Evolutionary conservation across 2,329 filamentous ascomycete genomes (phyloP), one percentile per base, ranked within the genome.

Genomic region (Colletotrichum lindemuthianum): DNA sequence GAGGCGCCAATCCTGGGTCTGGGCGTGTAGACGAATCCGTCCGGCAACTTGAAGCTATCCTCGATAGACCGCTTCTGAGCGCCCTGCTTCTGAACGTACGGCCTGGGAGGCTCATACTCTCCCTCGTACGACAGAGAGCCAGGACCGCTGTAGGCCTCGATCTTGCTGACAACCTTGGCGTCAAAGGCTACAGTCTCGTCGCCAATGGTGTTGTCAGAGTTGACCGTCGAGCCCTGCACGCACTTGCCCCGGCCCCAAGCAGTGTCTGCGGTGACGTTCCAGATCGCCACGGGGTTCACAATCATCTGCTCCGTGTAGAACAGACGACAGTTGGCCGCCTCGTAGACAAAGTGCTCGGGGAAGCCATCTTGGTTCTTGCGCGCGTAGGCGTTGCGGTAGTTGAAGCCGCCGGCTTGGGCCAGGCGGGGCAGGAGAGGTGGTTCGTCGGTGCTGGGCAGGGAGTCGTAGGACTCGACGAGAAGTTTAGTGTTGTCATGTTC

Each of bases 261-360:
- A 2, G 77, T 72, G 6, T 73, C 72, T 2, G 74, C 75, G 36
- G 78, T 80, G 32, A 75, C 77, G 36, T 73, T 75, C 86, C 87
- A 89, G 40, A 84, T 63, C 11, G 75, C 75, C 6, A 75, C 76
- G 0, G 83, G 78, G 60, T 86, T 77, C 4, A 77, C 70, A 52
- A 83, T 73, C 76, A 85, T 86, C 3, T 79, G 74, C 7, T 76
- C 69, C 8, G 86, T 87, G 54, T 83, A 88, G 72, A 83, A 90
- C 2, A 88, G 70, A 13, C 84, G 77, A 66, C 86, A 90, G 67
- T 86, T 82, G 0, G 87, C 83, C 0, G 83, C 79, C 64, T 88
- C 83, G 48, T 84, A 83, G 7, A 84, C 73, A 67, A 88, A 89
- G 69, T 90, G 87, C 34, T 84, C 76, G 2, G 88, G 86, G 0